A percentile compares a stretch with the other conserved stretches of the same genome.
Conservation (phyloP, 2,329 filamentous ascomycete genomes). For the Myriosclerotinia scirpicola region DNA sequence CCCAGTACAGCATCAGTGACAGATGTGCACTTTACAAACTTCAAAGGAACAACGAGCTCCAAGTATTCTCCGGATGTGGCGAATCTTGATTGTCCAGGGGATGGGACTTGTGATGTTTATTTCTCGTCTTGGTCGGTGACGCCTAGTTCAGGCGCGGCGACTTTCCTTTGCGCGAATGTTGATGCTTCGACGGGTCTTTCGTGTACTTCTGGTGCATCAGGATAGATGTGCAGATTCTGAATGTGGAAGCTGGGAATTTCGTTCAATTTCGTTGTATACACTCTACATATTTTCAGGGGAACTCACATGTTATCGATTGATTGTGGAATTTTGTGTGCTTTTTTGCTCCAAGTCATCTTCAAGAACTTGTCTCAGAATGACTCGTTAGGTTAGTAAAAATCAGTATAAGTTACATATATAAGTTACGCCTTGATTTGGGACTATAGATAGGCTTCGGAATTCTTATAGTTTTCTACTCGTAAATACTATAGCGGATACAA, state of each 20-base stretch:
- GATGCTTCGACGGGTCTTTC: constrained; percentile 39
- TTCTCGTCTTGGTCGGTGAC: constrained; percentile 42
- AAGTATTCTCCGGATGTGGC: constrained; percentile 42
- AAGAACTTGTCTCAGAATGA: background rate
- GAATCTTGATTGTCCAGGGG: constrained; percentile 44
- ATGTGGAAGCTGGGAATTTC: background rate
- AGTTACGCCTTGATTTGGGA: background rate
- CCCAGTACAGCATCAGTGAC: constrained; percentile 42
- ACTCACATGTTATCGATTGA: background rate
- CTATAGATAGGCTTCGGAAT: no score
- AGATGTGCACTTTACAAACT: constrained; percentile 43
- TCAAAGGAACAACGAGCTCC: constrained; percentile 44
- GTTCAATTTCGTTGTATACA: background rate
- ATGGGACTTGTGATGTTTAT: constrained; percentile 44
- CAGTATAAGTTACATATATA: background rate
- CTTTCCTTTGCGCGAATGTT: constrained; percentile 42
- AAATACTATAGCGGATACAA: background rate
- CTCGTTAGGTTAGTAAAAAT: background rate
- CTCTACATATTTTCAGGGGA: background rate
- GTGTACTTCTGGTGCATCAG: constrained; percentile 42
- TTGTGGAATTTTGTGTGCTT: background rate
- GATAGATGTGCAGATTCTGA: constrained; percentile 29
- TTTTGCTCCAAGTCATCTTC: background rate
- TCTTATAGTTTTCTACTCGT: background rate
- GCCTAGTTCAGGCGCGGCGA: constrained; percentile 40